Evolutionary conservation across 768 basidiomycete genomes (phyloP).

Genomic region (Pilatotrama ljubarskyi): DNA sequence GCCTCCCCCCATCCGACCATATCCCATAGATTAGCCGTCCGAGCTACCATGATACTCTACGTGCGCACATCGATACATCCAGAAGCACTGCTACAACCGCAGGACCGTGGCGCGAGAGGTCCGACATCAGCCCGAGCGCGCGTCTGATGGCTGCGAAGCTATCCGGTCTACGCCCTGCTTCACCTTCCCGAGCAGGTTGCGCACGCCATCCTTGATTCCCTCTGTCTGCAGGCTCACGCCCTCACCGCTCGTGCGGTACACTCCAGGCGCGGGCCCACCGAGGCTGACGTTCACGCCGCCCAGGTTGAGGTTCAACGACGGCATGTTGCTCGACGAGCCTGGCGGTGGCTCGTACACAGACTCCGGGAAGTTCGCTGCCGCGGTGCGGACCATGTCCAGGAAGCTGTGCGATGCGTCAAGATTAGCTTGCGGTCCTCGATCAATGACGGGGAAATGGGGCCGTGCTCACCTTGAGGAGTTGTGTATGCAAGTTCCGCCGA

Average conservation of each 20-base stretch:
- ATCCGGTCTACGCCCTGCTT: conserved; percentile 78
- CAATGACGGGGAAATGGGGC: conserved; percentile 6
- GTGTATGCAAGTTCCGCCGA: conserved; percentile 94
- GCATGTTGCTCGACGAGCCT: conserved; percentile 69
- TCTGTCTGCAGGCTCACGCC: conserved; percentile 73
- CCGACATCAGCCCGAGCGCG: conserved; percentile 14
- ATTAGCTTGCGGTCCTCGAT: conserved; percentile 5
- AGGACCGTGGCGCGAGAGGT: neutral
- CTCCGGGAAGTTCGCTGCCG: conserved; percentile 59
- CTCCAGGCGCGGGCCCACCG: conserved; percentile 84
- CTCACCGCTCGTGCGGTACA: conserved; percentile 81
- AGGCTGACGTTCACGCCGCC: conserved; percentile 91
- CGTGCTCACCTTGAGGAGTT: conserved; percentile 82
- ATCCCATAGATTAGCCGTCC: conserved; percentile 21
- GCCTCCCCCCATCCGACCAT: conserved; percentile 18
- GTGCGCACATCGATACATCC: neutral
- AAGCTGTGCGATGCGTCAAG: conserved; percentile 50
- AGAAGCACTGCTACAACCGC: neutral
- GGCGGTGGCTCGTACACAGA: conserved; percentile 76
- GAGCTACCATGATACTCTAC: conserved; percentile 9
- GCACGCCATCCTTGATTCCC: conserved; percentile 86
- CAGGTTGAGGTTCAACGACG: conserved; percentile 87
- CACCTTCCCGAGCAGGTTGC: conserved; percentile 85
- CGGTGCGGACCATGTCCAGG: conserved; percentile 83
- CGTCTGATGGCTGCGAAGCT: conserved; percentile 32